Evolutionary conservation across 2,329 filamentous ascomycete species (phyloP), one percentile per base, ranked within the genome.

Genomic region (Aspergillus aculeatus): DNA sequence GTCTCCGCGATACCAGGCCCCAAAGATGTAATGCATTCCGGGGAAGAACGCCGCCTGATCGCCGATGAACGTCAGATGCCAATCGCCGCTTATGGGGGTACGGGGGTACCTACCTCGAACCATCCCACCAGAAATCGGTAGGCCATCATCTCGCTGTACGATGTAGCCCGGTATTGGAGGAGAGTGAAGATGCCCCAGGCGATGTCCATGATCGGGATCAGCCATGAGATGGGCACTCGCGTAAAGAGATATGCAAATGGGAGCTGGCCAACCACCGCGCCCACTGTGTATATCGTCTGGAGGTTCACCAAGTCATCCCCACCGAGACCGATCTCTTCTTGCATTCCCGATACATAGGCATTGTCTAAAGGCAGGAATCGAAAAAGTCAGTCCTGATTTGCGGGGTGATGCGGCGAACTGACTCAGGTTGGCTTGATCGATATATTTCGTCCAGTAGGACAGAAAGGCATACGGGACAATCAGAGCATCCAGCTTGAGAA

Each of bases 101-200:
- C 2, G 50, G 48, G 12, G 11, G 10, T 12, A 35, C 32, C 51
- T 62, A 73, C 77, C 68, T 85, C 83, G 58, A 85, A 84, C 68
- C 79, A 79, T 0, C 82, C 82, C 3, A 85, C 80, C 1, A 85
- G 61, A 57, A 86, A 86, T 2, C 83, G 76, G 66, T 84, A 84
- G 0, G 80, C 80, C 50, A 79, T 79, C 9, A 85, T 59, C 54
- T 86, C 83, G 0, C 78, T 76, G 62, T 78, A 84, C 2, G 77
- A 74, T 2, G 76, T 72, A 0, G 79, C 79, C 5, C 83, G 79
- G 56, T 81, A 85, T 59, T 85, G 83, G 3, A 85, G 71, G 9
- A 87, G 74, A 0, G 84, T 86, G 60, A 86, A 83, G 16, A 85
- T 69, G 0, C 83, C 83, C 84, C 84, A 86, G 2, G 74, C 68